Conservation (phyloP, 1,284 basidiomycete species). For the Rhodotorula sp. region DNA sequence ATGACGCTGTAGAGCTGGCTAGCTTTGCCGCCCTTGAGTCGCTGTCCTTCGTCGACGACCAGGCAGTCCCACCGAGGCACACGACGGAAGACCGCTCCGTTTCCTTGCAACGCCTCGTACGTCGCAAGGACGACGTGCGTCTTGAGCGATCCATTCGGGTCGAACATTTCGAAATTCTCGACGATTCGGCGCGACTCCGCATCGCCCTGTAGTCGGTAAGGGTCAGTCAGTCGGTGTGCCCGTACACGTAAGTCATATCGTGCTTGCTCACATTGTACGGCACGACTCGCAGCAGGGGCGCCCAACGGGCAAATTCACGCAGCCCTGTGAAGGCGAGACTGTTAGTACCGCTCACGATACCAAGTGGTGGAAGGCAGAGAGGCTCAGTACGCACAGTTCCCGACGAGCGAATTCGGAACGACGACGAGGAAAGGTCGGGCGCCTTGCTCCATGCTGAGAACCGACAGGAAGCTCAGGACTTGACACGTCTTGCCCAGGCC, state of each 20-base stretch:
- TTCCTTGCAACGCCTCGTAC: constrained; percentile 61
- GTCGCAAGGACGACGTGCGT: constrained; percentile 76
- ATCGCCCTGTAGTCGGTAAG: constrained; percentile 20
- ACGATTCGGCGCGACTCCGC: constrained; percentile 66
- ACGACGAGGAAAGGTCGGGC: constrained; percentile 80
- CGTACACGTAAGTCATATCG: background rate
- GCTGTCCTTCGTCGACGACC: constrained; percentile 79
- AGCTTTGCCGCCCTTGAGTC: constrained; percentile 57
- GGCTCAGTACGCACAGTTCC: constrained; percentile 57
- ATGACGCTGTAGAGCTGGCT: constrained; percentile 79
- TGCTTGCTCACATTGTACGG: constrained; percentile 56
- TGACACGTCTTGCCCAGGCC: constrained; percentile 84
- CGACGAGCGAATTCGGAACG: constrained; percentile 90
- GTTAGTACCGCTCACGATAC: background rate
- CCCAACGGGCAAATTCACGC: constrained; percentile 87
- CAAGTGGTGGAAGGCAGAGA: background rate
- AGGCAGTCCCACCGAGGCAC: constrained; percentile 88
- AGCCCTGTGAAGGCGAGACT: constrained; percentile 46
- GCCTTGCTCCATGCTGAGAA: constrained; percentile 61
- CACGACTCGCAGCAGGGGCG: constrained; percentile 71
- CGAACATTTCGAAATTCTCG: constrained; percentile 75
- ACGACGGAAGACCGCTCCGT: constrained; percentile 71
- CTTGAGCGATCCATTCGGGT: constrained; percentile 52
- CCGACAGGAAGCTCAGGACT: constrained; percentile 79
- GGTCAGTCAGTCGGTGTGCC: background rate